These are phyloP conservation scores for Trichosporon inkin DNA, from an alignment of 1,284 basidiomycete species.

Conservation along the genomic window DNA sequence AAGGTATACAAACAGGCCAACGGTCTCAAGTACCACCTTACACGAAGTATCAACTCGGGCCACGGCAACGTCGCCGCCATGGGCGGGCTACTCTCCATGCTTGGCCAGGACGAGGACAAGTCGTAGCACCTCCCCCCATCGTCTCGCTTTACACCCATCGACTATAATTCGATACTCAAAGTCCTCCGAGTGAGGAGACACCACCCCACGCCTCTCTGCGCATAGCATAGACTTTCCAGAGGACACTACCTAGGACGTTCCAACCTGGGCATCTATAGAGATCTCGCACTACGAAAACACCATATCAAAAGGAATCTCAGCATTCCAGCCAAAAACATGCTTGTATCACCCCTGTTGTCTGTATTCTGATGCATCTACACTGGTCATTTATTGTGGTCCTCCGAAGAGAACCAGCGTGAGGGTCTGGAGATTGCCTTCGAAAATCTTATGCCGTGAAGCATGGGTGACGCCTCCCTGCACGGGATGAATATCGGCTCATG, in stretches of 20 bases:
- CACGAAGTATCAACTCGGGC: conserved; percentile 45
- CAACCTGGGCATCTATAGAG: neutral
- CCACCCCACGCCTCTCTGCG: neutral
- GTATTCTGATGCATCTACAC: conserved; percentile 8
- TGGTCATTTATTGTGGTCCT: neutral
- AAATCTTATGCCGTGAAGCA: too few species aligned
- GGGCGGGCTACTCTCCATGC: conserved; percentile 32
- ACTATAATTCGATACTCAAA: neutral
- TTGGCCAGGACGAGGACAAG: conserved; percentile 25
- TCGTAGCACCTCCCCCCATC: neutral
- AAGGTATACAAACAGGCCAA: conserved; percentile 59
- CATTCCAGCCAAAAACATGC: conserved; percentile 4
- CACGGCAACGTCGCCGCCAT: conserved; percentile 47
- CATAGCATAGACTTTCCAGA: neutral
- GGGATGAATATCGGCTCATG: neutral
- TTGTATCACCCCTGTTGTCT: conserved; percentile 8
- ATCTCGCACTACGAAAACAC: neutral
- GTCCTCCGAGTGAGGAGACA: neutral
- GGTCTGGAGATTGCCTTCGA: too few species aligned
- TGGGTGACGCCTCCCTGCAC: too few species aligned
- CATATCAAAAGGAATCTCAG: neutral
- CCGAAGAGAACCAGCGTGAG: too few species aligned
- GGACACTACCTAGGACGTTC: neutral
- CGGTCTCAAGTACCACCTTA: conserved; percentile 50
- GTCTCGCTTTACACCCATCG: neutral